These are phyloP conservation scores for Chlorella vulgaris DNA, from an alignment of 139 green algal species.

Conservation along the genomic window DNA sequence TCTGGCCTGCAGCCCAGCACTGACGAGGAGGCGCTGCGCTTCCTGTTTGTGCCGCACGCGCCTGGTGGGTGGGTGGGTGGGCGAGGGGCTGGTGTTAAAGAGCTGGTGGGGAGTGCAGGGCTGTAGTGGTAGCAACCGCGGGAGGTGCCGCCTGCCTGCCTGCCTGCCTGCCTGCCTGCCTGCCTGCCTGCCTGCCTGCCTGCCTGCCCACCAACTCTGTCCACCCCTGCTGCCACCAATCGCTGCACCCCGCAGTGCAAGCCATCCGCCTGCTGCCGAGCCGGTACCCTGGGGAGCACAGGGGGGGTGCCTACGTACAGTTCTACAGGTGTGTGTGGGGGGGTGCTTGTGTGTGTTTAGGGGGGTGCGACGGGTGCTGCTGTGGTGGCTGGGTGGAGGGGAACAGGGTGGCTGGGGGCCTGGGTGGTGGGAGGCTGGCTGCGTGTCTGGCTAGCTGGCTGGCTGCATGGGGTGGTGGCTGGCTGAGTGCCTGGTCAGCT, in stretches of 20 bases:
- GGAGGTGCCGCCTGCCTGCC: neutral
- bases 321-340: slow-evolving; percentile 40
- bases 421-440: no score
- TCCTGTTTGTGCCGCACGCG: slow-evolving; percentile 46
- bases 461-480: no score
- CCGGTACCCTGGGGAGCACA: slow-evolving; percentile 62
- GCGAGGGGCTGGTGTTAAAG: neutral
- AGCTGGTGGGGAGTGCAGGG: neutral
- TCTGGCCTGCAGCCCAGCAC: slow-evolving; percentile 52
- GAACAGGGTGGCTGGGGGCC: no score
- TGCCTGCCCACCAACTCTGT: neutral
- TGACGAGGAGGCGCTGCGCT: slow-evolving; percentile 64
- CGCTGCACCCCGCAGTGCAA: slow-evolving; percentile 35
- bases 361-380: neutral
- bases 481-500: neutral
- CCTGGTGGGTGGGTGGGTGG: slow-evolving; percentile 9
- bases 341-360: no score
- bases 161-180: no score
- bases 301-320: slow-evolving; percentile 69
- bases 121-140: neutral
- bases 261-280: slow-evolving; percentile 77
- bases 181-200: neutral
- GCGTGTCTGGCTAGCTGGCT: no score
- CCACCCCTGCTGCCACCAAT: neutral
- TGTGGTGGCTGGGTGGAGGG: no score